Percentiles rank a stretch among this genome's conserved stretches.
phyloP scores from a whole-genome alignment of 495 filamentous ascomycete species.

The Hyaloscypha hepaticicola region DNA sequence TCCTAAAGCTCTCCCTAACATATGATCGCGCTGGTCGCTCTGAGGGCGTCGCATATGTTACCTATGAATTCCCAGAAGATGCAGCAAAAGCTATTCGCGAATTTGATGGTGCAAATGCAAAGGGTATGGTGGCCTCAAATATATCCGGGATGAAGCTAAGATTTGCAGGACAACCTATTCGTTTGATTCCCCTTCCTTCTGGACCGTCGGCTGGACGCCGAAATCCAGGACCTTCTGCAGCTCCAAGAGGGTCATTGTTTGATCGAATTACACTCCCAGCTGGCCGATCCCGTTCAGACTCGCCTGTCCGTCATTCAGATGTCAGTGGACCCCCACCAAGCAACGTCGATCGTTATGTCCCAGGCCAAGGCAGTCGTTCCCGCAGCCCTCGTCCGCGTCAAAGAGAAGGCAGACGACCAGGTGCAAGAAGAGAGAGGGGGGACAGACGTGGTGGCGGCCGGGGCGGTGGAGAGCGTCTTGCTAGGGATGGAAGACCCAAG shows the following conservation, averaged over 20 bases:
- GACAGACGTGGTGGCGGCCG: slow-evolving; percentile 39
- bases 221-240: slow-evolving; percentile 60
- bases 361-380: slow-evolving; percentile 53
- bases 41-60: slow-evolving; percentile 82
- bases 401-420: slow-evolving; percentile 53
- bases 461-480: slow-evolving; percentile 37
- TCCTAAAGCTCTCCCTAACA: slow-evolving; percentile 66
- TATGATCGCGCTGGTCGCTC: slow-evolving; percentile 93
- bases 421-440: slow-evolving; percentile 44
- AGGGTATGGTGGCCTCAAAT: slow-evolving; percentile 47
- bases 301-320: slow-evolving; percentile 58
- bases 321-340: slow-evolving; percentile 67
- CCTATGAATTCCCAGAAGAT: slow-evolving; percentile 66
- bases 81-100: slow-evolving; percentile 74
- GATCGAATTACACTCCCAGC: slow-evolving; percentile 67
- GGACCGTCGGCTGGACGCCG: slow-evolving; percentile 43
- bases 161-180: slow-evolving; percentile 71
- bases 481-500: slow-evolving; percentile 61
- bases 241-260: slow-evolving; percentile 61
- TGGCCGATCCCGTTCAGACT: slow-evolving; percentile 48
- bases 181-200: slow-evolving; percentile 63
- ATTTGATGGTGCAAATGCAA: slow-evolving; percentile 88
- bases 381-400: slow-evolving; percentile 46
- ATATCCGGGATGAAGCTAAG: neutral
- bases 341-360: slow-evolving; percentile 83